A percentile compares a stretch with the other conserved stretches of the same genome.
These are phyloP conservation scores for Calophaca sinica DNA, from an alignment of 306 rosid species.

Conservation along the genomic window DNA sequence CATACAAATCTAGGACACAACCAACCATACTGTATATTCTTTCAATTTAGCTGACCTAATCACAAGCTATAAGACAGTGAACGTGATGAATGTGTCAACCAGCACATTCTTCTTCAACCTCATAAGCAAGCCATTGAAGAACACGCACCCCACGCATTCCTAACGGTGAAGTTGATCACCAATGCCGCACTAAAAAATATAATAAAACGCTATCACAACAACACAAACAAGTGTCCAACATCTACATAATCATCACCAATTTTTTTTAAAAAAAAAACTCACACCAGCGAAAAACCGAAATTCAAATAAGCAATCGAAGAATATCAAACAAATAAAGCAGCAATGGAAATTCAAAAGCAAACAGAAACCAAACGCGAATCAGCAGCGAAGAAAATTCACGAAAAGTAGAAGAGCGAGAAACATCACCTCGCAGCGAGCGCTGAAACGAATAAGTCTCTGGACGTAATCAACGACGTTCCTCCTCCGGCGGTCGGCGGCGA, in stretches of 20 bases:
- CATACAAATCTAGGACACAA: background rate
- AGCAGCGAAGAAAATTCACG: background rate
- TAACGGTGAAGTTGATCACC: constrained; percentile 11
- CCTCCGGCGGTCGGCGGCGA: constrained; percentile 54
- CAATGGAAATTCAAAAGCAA: background rate
- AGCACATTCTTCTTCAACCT: constrained; percentile 17
- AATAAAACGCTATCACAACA: constrained; percentile 28
- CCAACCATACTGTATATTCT: constrained; percentile 10
- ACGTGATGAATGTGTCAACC: constrained; percentile 8
- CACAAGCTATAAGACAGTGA: background rate
- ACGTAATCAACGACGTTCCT: constrained; percentile 58
- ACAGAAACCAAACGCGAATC: background rate
- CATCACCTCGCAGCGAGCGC: constrained; percentile 58
- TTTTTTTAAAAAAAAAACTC: background rate
- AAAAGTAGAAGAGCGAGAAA: constrained; percentile 10
- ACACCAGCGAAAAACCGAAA: background rate
- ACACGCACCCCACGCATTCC: constrained; percentile 1
- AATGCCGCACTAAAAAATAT: constrained; percentile 28
- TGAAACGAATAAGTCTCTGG: constrained; percentile 49
- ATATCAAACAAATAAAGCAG: background rate
- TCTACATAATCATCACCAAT: constrained; percentile 38
- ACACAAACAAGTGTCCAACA: background rate
- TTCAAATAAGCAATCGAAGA: constrained; percentile 1
- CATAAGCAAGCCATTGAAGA: constrained; percentile 4
- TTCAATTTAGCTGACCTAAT: constrained; percentile 20